phyloP scores from a whole-genome alignment of 345 rosid species.

The Citrus hindsii region DNA sequence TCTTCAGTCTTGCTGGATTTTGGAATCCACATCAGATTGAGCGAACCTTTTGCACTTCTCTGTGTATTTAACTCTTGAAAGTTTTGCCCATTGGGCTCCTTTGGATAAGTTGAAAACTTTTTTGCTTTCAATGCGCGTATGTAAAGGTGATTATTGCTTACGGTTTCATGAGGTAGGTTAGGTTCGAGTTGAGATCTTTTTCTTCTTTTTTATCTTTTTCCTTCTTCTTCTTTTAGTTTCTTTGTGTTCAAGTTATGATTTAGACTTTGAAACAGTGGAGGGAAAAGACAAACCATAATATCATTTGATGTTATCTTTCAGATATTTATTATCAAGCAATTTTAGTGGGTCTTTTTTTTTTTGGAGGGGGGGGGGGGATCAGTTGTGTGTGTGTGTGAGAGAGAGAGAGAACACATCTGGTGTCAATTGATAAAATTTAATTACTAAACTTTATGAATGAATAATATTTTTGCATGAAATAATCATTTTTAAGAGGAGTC shows the following conservation, averaged over 20 bases:
- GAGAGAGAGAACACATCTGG: too few relatives aligned
- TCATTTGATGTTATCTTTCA: too few relatives aligned
- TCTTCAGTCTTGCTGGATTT: not conserved
- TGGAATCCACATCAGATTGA: constrained; percentile 26
- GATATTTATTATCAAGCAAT: too few relatives aligned
- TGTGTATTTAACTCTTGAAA: not conserved
- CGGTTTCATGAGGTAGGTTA: not conserved
- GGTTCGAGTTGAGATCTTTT: not conserved
- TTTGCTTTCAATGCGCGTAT: not conserved
- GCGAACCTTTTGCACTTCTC: not conserved
- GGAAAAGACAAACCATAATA: too few relatives aligned
- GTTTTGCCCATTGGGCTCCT: not conserved
- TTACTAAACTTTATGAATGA: too few relatives aligned
- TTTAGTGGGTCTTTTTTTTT: not conserved
- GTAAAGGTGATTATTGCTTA: not conserved
- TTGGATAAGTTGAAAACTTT: not conserved
- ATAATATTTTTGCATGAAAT: too few relatives aligned
- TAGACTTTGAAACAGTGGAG: not conserved
- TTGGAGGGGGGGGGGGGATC: too few relatives aligned
- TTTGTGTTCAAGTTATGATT: not conserved
- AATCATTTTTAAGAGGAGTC: too few relatives aligned
- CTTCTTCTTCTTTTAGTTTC: not conserved
- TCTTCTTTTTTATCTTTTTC: too few relatives aligned
- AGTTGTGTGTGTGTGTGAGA: too few relatives aligned
- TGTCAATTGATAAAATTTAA: too few relatives aligned